Evolutionary conservation across 2,329 filamentous ascomycete species (phyloP).

Genomic region (Pseudogymnoascus pannorum): DNA sequence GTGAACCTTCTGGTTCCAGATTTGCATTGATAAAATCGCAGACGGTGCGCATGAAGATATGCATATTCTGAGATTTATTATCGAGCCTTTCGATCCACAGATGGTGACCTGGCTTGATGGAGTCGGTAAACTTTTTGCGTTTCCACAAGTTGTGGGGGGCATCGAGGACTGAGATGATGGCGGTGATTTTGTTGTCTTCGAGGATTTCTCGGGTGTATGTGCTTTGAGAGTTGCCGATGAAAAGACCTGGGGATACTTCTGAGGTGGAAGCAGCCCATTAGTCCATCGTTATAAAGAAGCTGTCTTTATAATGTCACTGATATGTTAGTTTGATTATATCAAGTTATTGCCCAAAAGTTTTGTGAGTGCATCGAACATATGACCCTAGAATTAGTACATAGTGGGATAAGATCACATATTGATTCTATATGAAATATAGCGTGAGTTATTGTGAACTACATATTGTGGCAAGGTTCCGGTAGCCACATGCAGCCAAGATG

Average conservation of each 20-base stretch:
- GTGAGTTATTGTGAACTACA: too few species aligned
- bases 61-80: conserved; percentile 13
- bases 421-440: too few species aligned
- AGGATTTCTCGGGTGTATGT: conserved; percentile 12
- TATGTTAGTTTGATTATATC: too few species aligned
- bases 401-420: too few species aligned
- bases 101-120: conserved; percentile 12
- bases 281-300: background rate
- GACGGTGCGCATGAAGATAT: conserved; percentile 10
- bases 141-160: too few species aligned
- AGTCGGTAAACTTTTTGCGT: too few species aligned
- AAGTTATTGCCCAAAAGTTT: too few species aligned
- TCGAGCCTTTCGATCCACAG: conserved; percentile 16
- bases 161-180: conserved; percentile 19
- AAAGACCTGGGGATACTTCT: conserved; percentile 17
- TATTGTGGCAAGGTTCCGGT: too few species aligned
- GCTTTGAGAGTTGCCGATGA: conserved; percentile 16
- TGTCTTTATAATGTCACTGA: background rate
- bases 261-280: conserved; percentile 12
- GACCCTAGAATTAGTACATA: too few species aligned
- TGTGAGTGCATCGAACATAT: too few species aligned
- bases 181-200: conserved; percentile 17
- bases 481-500: too few species aligned
- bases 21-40: conserved; percentile 21
- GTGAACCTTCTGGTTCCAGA: background rate